Evolutionary conservation across 768 basidiomycete species (phyloP).

Genomic region (Trametes punicea): DNA sequence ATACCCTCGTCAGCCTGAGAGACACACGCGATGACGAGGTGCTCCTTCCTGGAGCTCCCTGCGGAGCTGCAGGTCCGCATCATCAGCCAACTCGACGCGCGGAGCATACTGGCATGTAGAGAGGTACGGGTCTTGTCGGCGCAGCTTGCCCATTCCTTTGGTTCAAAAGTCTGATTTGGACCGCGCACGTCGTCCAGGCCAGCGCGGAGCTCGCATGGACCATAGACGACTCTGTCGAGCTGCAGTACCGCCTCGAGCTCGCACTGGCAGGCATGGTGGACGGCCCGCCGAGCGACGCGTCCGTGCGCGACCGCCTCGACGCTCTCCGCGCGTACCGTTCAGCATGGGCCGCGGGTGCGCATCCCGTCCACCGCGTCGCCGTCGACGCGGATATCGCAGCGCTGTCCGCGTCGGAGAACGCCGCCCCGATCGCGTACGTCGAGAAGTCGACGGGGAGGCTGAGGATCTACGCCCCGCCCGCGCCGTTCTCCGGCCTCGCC

Average conservation of each 20-base stretch:
- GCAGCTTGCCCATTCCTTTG: too few relatives aligned
- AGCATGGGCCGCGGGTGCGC: not conserved
- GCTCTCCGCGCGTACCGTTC: not conserved
- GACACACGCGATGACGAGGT: not conserved
- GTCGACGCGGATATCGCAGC: not conserved
- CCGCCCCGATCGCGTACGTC: not conserved
- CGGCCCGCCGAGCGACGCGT: slow-evolving; percentile 8
- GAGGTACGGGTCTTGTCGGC: not conserved
- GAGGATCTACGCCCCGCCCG: too few relatives aligned
- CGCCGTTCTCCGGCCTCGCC: not conserved
- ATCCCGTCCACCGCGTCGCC: not conserved
- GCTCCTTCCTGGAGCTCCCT: not conserved
- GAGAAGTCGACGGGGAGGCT: not conserved
- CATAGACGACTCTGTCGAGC: not conserved
- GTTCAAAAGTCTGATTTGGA: not conserved
- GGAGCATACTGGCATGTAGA: not conserved
- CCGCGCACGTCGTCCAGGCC: not conserved
- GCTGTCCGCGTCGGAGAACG: not conserved
- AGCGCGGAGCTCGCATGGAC: not conserved
- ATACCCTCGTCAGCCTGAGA: not conserved
- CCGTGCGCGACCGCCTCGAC: not conserved
- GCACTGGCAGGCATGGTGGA: slow-evolving; percentile 27
- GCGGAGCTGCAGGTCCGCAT: not conserved
- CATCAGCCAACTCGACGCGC: not conserved
- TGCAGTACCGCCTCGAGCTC: slow-evolving; percentile 30